Evolutionary conservation across 140 eudicot species (phyloP), one percentile per base, ranked within the genome.

Genomic region (Oenanthe javanica): DNA sequence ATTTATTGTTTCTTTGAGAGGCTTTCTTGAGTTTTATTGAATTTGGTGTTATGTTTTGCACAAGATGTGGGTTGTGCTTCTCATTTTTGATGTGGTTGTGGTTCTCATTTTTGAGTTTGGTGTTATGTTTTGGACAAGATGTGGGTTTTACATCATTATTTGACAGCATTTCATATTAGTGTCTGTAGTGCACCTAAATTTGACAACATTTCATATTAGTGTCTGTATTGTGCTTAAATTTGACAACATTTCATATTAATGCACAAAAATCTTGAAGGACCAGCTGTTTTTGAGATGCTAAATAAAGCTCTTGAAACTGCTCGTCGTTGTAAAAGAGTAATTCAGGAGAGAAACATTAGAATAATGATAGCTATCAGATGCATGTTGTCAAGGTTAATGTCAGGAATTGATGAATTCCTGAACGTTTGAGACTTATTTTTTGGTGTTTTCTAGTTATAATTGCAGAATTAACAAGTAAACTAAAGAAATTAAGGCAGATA

Each of bases 211-310:
- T 31, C 36, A 31, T 31, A 31, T 31, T 31, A 31, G 36, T 31
- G 36, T 31, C 36, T 31, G 36, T 31, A 31, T 31, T 31, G 36
- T 31, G 36, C 36, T 31, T 31, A 31, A 31, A 31, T 31, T 31
- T 31, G 36, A 31, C 36, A 31, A 31, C 36, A 31, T 31, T 97
- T 97, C 31, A 94, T 94, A 95, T 93, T 92, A 75, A 94, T 94
- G 98, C 96, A 92, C 86, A 94, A 89, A 87, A 94, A 92, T 75
- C 84, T 59, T 64, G 98, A 94, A 88, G 98, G 97, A 25, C 89
- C 90, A 23, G 97, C 97, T 74, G 95, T 94, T 70, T 92, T 94
- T 83, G 97, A 90, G 79, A 92, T 94, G 98, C 93, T 94, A 51
- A 82, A 87, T 67, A 83, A 87, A 72, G 93, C 97, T 50, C 70